Percentiles rank a stretch among this genome's conserved stretches.
These are phyloP conservation scores for Millerago galiae DNA, from an alignment of 805 yeast genomes.

Conservation along the genomic window DNA sequence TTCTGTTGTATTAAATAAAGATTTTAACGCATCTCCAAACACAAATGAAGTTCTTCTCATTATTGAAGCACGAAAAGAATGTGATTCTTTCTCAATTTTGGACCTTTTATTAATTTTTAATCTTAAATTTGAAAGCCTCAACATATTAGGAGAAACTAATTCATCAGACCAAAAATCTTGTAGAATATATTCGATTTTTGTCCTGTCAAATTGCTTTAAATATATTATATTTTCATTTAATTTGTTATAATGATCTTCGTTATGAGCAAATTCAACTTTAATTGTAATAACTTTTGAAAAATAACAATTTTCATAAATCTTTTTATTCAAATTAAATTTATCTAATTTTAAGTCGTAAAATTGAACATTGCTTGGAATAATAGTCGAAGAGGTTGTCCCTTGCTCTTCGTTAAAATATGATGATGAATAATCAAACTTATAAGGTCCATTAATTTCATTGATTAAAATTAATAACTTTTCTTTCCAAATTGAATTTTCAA, in stretches of 20 bases:
- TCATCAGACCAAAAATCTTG: slow-evolving; percentile 30
- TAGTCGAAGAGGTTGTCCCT: slow-evolving; percentile 17
- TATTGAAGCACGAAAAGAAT: slow-evolving; percentile 10
- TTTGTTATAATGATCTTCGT: slow-evolving; percentile 6
- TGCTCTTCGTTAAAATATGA: slow-evolving; percentile 19
- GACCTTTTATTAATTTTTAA: not conserved
- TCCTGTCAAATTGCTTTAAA: slow-evolving; percentile 17
- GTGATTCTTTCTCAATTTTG: not conserved
- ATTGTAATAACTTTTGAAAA: slow-evolving; percentile 23
- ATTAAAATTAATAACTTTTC: slow-evolving; percentile 27
- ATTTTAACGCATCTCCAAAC: slow-evolving; percentile 18
- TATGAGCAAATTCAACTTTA: slow-evolving; percentile 9
- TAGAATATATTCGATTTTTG: slow-evolving; percentile 23
- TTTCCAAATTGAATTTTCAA: slow-evolving; percentile 38
- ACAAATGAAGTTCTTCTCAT: slow-evolving; percentile 19
- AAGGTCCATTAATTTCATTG: slow-evolving; percentile 28
- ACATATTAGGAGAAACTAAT: slow-evolving; percentile 10
- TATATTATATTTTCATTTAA: slow-evolving; percentile 1
- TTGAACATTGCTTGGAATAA: slow-evolving; percentile 15
- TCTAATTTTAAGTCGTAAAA: slow-evolving; percentile 20
- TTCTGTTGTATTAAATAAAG: slow-evolving; percentile 10
- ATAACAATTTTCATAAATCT: slow-evolving; percentile 18
- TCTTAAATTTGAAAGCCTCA: not conserved
- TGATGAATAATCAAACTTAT: slow-evolving; percentile 24
- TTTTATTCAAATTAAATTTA: slow-evolving; percentile 1